These are phyloP conservation scores for Epichloe glyceriae DNA, from an alignment of 2,329 filamentous ascomycete species.

Conservation along the genomic window DNA sequence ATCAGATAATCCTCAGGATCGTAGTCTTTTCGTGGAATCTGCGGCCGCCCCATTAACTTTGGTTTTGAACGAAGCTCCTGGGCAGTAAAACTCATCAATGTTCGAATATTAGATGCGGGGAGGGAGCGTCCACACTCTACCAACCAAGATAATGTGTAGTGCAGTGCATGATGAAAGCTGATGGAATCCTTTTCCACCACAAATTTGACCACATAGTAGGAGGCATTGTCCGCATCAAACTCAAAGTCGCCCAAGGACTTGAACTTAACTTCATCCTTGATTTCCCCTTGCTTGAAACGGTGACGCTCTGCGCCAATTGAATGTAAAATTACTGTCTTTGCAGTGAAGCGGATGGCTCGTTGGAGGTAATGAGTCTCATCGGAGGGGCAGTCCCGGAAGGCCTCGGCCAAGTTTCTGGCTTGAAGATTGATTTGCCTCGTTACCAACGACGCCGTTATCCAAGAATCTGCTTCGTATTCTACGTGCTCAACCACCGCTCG, in stretches of 20 bases:
- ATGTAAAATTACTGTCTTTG: conserved; percentile 76
- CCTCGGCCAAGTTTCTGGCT: conserved; percentile 76
- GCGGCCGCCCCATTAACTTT: conserved; percentile 45
- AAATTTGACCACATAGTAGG: conserved; percentile 68
- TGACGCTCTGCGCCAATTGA: conserved; percentile 79
- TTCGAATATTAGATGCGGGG: conserved; percentile 50
- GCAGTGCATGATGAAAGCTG: conserved; percentile 93
- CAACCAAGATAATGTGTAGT: conserved; percentile 93
- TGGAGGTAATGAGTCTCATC: conserved; percentile 54
- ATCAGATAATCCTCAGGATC: conserved; percentile 68
- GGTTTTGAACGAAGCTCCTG: conserved; percentile 55
- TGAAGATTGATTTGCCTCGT: conserved; percentile 91
- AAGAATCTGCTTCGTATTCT: conserved; percentile 95
- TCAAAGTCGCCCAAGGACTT: conserved; percentile 67
- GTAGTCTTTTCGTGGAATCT: conserved; percentile 43
- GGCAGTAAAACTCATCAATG: conserved; percentile 58
- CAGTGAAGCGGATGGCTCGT: conserved; percentile 58
- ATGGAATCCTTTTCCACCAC: conserved; percentile 80
- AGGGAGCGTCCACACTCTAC: conserved; percentile 78
- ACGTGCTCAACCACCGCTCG: conserved; percentile 88
- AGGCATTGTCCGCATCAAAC: conserved; percentile 48
- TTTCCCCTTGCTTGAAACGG: conserved; percentile 75
- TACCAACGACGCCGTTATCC: conserved; percentile 91
- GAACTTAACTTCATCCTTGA: conserved; percentile 77
- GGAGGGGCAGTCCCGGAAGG: conserved; percentile 60